These are phyloP conservation scores for Cordia subcordata DNA, from an alignment of 257 asterid genomes.

Conservation along the genomic window DNA sequence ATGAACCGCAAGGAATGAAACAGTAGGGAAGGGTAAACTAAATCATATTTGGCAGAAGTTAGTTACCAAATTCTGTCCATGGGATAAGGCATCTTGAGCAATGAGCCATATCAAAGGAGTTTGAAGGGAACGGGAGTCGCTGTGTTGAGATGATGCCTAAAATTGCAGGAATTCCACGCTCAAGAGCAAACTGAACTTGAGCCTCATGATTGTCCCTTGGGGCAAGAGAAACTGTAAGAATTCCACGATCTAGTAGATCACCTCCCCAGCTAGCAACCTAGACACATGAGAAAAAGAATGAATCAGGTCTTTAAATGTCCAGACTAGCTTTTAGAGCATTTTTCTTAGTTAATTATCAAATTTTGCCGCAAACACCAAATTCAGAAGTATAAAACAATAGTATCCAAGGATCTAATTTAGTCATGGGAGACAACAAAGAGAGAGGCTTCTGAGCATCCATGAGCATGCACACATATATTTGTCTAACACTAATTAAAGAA, in stretches of 20 bases:
- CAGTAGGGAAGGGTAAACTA: too few species aligned
- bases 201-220: constrained; percentile 98
- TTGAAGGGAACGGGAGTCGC: constrained; percentile 96
- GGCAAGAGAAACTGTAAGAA: constrained; percentile 86
- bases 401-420: too few species aligned
- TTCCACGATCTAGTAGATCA: constrained; percentile 84
- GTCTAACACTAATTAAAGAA: too few species aligned
- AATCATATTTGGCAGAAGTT: not conserved
- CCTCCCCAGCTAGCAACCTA: constrained; percentile 99
- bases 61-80: constrained; percentile 95
- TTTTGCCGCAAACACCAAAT: too few species aligned
- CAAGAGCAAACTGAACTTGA: constrained; percentile 98
- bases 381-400: too few species aligned
- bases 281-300: not conserved
- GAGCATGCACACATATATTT: too few species aligned
- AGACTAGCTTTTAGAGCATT: not conserved
- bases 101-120: constrained; percentile 96
- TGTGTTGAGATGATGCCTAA: constrained; percentile 96
- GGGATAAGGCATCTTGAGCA: constrained; percentile 99
- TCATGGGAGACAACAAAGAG: too few species aligned
- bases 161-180: constrained; percentile 96
- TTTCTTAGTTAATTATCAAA: too few species aligned
- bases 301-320: not conserved
- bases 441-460: too few species aligned
- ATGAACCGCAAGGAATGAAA: too few species aligned